phyloP scores from a whole-genome alignment of 2,329 filamentous ascomycete species.

The Dothideomycetes sp. region DNA sequence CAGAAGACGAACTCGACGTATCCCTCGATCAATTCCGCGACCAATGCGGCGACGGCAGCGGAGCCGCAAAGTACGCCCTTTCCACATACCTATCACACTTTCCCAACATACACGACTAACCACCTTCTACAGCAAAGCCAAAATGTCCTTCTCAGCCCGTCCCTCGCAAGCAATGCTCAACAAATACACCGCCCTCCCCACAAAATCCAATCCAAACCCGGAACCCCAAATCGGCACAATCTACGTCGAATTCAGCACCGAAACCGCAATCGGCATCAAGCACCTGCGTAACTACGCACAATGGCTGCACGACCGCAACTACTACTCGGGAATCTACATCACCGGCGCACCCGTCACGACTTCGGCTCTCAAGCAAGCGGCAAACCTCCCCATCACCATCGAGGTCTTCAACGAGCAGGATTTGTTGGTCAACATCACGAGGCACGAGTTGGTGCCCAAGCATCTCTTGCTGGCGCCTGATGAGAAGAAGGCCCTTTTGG shows the following conservation, averaged over 20 bases:
- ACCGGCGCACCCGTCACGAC: conserved; percentile 73
- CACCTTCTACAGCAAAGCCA: conserved; percentile 56
- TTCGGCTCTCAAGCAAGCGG: conserved; percentile 76
- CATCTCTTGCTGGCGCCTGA: conserved; percentile 84
- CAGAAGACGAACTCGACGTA: conserved; percentile 81
- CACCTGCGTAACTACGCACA: conserved; percentile 86
- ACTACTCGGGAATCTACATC: conserved; percentile 85
- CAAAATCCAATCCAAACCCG: conserved; percentile 57
- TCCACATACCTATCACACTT: background rate
- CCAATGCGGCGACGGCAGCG: conserved; percentile 63
- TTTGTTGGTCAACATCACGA: conserved; percentile 93
- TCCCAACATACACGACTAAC: conserved; percentile 2
- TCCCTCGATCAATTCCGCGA: conserved; percentile 70
- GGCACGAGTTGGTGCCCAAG: conserved; percentile 91
- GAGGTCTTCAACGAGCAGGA: conserved; percentile 96
- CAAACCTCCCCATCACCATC: conserved; percentile 68
- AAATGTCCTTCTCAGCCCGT: conserved; percentile 79
- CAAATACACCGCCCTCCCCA: conserved; percentile 69
- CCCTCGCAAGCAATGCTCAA: conserved; percentile 76
- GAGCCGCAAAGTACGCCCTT: conserved; percentile 60
- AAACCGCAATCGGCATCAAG: conserved; percentile 75
- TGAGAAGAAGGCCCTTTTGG: conserved; percentile 77
- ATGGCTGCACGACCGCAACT: conserved; percentile 68
- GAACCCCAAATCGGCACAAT: conserved; percentile 66
- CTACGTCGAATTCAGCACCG: conserved; percentile 84